Evolutionary conservation across 2,329 filamentous ascomycete species (phyloP).

Genomic region (Aspergillus brunneoviolaceus): DNA sequence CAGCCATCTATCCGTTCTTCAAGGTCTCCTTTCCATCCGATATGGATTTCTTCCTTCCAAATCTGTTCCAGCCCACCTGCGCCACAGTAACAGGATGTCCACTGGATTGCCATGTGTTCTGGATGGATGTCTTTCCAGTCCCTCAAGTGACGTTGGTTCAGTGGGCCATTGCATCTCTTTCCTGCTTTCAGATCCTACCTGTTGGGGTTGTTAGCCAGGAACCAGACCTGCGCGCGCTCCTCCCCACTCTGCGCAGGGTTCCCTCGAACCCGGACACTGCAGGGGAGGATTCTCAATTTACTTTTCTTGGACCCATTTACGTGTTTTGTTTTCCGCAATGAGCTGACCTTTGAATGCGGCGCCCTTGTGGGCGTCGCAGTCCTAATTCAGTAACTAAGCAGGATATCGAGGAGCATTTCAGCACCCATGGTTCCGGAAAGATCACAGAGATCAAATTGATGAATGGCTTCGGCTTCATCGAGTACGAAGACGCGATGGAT

Average conservation of each 20-base stretch:
- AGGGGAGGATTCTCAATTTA: constrained; percentile 21
- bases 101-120: constrained; percentile 15
- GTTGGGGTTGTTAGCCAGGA: constrained; percentile 2
- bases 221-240: not conserved
- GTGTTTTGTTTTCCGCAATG: constrained; percentile 15
- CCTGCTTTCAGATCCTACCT: not conserved
- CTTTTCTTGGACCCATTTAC: constrained; percentile 22
- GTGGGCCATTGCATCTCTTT: constrained; percentile 2
- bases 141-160: constrained; percentile 9
- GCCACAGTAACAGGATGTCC: constrained; percentile 16
- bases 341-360: constrained; percentile 35
- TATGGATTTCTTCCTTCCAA: constrained; percentile 19
- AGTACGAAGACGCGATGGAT: constrained; percentile 98
- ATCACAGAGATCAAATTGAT: constrained; percentile 99
- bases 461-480: constrained; percentile 99
- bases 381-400: constrained; percentile 79
- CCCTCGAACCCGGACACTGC: constrained; percentile 2
- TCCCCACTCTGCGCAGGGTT: not conserved
- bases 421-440: constrained; percentile 91
- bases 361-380: constrained; percentile 29
- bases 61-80: constrained; percentile 10
- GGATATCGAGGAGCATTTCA: constrained; percentile 94
- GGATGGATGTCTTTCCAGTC: constrained; percentile 7
- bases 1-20: constrained; percentile 36
- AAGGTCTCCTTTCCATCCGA: constrained; percentile 22